Evolutionary conservation across 192 early-diverging fungal species (phyloP).

Genomic region (Backusella psychrophila): DNA sequence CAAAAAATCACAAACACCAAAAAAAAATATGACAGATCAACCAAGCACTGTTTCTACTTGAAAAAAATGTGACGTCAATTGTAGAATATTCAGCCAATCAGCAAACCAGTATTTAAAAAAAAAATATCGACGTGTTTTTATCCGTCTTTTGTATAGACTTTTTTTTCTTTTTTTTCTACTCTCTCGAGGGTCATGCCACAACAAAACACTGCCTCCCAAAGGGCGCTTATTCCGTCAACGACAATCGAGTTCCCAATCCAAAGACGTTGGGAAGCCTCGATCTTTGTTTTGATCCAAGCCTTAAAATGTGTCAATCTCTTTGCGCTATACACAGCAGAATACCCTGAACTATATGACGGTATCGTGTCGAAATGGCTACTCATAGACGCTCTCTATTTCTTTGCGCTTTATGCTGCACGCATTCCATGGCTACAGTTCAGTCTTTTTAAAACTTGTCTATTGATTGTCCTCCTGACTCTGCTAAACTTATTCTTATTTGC

Average conservation of each 20-base stretch:
- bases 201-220: not conserved
- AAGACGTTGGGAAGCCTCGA: slow-evolving; percentile 35
- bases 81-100: not conserved
- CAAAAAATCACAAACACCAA: too few relatives aligned
- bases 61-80: not conserved
- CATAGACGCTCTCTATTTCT: slow-evolving; percentile 35
- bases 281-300: slow-evolving; percentile 41
- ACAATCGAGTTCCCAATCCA: slow-evolving; percentile 37
- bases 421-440: slow-evolving; percentile 53
- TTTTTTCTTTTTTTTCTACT: not conserved
- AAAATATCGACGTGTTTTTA: not conserved
- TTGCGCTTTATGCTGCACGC: slow-evolving; percentile 34
- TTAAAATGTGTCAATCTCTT: slow-evolving; percentile 36
- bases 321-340: slow-evolving; percentile 24
- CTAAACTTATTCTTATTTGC: slow-evolving; percentile 27
- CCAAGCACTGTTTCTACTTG: too few relatives aligned
- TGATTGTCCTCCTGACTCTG: not conserved
- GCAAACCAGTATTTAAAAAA: not conserved
- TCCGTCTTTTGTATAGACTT: not conserved
- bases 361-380: slow-evolving; percentile 41
- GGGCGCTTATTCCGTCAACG: slow-evolving; percentile 26
- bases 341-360: slow-evolving; percentile 38
- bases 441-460: slow-evolving; percentile 22
- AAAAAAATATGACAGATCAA: too few relatives aligned
- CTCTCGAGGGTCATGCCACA: not conserved